Percentiles rank a stretch among this genome's conserved stretches.
These are phyloP conservation scores for Barnettozyma salicaria DNA, from an alignment of 805 yeast species.

Conservation along the genomic window DNA sequence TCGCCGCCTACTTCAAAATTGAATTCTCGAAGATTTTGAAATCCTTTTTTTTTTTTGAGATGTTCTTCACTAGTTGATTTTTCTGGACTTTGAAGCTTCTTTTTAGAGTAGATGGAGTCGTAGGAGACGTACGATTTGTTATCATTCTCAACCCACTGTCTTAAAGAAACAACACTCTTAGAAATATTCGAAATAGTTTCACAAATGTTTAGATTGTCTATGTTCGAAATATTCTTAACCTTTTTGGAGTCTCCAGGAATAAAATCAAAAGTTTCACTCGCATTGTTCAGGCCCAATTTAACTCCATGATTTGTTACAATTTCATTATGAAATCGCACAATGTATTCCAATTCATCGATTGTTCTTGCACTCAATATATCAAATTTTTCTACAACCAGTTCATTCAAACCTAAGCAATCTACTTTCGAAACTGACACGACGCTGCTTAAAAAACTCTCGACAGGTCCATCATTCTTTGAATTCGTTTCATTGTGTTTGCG, in stretches of 20 bases:
- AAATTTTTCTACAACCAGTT: slow-evolving; percentile 36
- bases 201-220: slow-evolving; percentile 26
- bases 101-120: slow-evolving; percentile 46
- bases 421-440: slow-evolving; percentile 25
- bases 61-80: slow-evolving; percentile 16
- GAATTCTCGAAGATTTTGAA: slow-evolving; percentile 43
- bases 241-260: slow-evolving; percentile 9
- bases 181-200: slow-evolving; percentile 25
- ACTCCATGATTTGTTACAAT: slow-evolving; percentile 25
- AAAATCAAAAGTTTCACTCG: slow-evolving; percentile 19
- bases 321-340: slow-evolving; percentile 43
- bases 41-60: slow-evolving; percentile 44
- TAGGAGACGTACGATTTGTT: slow-evolving; percentile 49
- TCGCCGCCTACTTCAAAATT: slow-evolving; percentile 26
- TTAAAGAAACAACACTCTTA: slow-evolving; percentile 20
- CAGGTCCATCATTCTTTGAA: slow-evolving; percentile 11
- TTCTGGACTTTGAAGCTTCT: neutral
- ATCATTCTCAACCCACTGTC: slow-evolving; percentile 9
- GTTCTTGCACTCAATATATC: slow-evolving; percentile 69
- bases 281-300: slow-evolving; percentile 5
- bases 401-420: slow-evolving; percentile 29
- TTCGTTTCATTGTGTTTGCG: slow-evolving; percentile 12
- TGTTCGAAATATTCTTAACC: slow-evolving; percentile 15
- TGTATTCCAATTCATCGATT: slow-evolving; percentile 57
- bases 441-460: slow-evolving; percentile 22